Base-by-base conservation (phyloP, 148 eudicot species). In the Hydrangea macrophylla region DNA sequence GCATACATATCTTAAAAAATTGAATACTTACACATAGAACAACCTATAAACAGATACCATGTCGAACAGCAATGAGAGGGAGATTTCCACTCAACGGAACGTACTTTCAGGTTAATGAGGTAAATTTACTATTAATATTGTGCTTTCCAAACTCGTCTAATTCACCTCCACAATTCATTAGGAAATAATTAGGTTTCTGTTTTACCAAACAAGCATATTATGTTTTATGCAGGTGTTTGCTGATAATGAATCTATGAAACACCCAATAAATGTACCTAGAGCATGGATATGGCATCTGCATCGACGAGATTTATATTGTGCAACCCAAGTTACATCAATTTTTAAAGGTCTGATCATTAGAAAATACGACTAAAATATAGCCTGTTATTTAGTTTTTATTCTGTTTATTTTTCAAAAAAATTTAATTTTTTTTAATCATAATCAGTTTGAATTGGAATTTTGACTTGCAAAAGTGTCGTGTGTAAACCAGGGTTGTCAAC, bases 71-170 rank as follows among this genome's bases (percentile, higher is more conserved):
- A 27, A 74, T 61, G 60, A 81, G 81, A 51, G 96, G 86, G 40
- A 69, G 58, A 7, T 92, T 92, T 77, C 88, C 97, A 0, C 81
- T 87, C 0, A 87, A 89, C 31, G 96, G 88, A 45, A 89, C 98
- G 24, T 92, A 89, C 60, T 92, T 92, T 59, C 98, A 92, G 70
- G 73, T 81, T 25, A 89, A 92, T 44, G 98, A 92, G 96, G 98
- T 92, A 81, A 50, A 63, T 53, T 7, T 12, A 1, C 4, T 28
- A n/a, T 58, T n/a, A 17, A 15, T 22, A n/a, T 11, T 39, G 44
- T 33, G 60, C 2, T 27, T 44, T 35, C 32, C 20, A 28, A 36
- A 10, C 15, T 23, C 6, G 26, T 36, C 7, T 57, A 13, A 4
- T 10, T 48, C 9, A 23, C 7, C 39, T 9, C 25, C 12, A n/a